Base-by-base conservation (phyloP, 805 yeast species). In the Brettanomyces bruxellensis region DNA sequence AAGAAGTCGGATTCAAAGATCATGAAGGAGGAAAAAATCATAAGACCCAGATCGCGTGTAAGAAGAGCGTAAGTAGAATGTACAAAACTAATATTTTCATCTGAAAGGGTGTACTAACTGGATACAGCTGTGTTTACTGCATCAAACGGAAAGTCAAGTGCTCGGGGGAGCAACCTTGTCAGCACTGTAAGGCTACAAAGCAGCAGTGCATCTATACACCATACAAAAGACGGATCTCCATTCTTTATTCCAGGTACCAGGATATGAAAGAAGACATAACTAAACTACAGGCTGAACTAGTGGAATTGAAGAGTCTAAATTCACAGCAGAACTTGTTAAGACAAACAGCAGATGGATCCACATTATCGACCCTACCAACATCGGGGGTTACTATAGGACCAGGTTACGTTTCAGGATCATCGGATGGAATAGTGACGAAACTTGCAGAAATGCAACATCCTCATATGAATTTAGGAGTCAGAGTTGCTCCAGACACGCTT, bases 121-220 rank as follows among this genome's bases (percentile, higher is more conserved):
- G 38, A 8, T 24, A 7, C 13, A 18, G 32, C 6, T 59, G 64
- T 45, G 55, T 48, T 30, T 14, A 34, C 11, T 59, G 64, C 43
- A 57, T 50, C 40, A 38, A 48, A 32, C 50, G 50, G 30, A 59
- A 58, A 44, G 50, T 50, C 6, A 52, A 48, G 45, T 59, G 64
- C 36, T 51, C 61, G 3, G 62, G 64, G 2, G 56, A 52, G 24
- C 47, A 41, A 5, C 62, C 62, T 8, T 59, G 64, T 40, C 12
- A 45, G 6, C 47, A 45, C 32, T 59, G 64, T 39, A 18, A 5
- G 3, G 47, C 40, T 4, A 12, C 49, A 11, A 44, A 38, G 4
- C 25, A 38, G 1, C 41, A 46, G 4, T 59, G 64, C 40, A 51
- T 53, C 14, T 59, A 58, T 43, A 42, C 49, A 3, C 60, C 61